Conservation (phyloP, 1,139 yeast species). For the Candida tunisiensis region DNA sequence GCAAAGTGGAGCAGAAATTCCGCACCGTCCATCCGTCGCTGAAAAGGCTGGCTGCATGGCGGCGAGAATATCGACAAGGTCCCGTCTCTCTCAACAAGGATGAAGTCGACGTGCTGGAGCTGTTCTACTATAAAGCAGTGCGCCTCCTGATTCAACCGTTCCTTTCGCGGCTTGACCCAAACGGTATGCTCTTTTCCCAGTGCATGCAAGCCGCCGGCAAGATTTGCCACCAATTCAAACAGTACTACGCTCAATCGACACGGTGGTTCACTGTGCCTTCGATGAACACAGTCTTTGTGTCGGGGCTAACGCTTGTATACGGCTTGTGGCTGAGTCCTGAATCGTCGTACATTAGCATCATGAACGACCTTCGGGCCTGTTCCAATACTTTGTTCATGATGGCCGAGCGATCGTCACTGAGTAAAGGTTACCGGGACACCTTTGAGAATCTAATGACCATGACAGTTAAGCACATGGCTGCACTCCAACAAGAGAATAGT, state of each 20-base stretch:
- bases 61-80: too few relatives aligned
- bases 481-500: constrained; percentile 7
- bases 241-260: constrained; percentile 38
- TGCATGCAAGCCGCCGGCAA: constrained; percentile 53
- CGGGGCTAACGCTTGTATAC: constrained; percentile 43
- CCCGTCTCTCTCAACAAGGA: constrained; percentile 29
- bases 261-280: constrained; percentile 44
- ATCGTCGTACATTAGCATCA: constrained; percentile 10
- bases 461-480: constrained; percentile 22
- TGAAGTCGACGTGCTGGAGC: too few relatives aligned
- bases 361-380: constrained; percentile 43
- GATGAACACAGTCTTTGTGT: constrained; percentile 43
- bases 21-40: constrained; percentile 11
- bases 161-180: constrained; percentile 37
- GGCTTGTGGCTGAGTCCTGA: constrained; percentile 46
- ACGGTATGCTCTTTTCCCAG: constrained; percentile 36
- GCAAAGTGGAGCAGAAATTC: constrained; percentile 10
- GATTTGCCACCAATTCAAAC: constrained; percentile 39
- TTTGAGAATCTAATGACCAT: constrained; percentile 45
- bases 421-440: constrained; percentile 38
- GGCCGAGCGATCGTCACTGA: constrained; percentile 45
- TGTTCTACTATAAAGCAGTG: constrained; percentile 40
- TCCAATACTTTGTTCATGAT: constrained; percentile 40
- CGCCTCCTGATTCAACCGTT: constrained; percentile 41
- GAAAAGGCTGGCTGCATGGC: constrained; percentile 9